Evolutionary conservation across 495 filamentous ascomycete species (phyloP), one percentile per base, ranked within the genome.

Genomic region (Xylaria grammica): DNA sequence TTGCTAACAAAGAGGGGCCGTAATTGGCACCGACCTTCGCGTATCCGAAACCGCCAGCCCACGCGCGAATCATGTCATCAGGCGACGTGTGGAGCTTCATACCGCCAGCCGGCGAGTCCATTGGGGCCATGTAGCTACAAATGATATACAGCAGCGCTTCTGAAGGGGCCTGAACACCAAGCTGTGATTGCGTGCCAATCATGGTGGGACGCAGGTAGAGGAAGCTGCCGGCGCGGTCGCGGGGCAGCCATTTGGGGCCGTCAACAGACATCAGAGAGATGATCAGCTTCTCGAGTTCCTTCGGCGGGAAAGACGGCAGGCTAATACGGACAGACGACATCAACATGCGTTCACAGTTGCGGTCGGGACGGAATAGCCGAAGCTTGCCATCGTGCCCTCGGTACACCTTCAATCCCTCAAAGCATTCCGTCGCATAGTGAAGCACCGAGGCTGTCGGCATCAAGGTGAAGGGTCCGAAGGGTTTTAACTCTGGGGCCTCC

Each of bases 21-120:
- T 97, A 97, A 81, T 97, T 97, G 27, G 93, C 93, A 50, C 92
- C 92, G 11, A 97, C 86, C 78, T 97, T 97, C 52, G 92, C 92
- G 67, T 88, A 92, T 0, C 93, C 93, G 71, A 94, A 95, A 29
- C 93, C 93, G 42, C 93, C 93, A 29, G 93, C 93, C 93, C 93
- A 97, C 17, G 93, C 93, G 49, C 94, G 88, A 60, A 95, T 85
- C 75, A 86, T 89, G 72, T 95, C 89, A 51, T 92, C 87, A 42
- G 81, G 77, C 46, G 86, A 90, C 3, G 92, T 93, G 65, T 94
- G 86, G 27, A 97, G 87, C 69, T 85, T 89, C 79, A 97, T 80
- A 27, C 90, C 90, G 50, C 79, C 80, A 15, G 79, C 71, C 42
- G 83, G 80, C 30, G 82, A 74, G 67, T 86, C 82, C 61, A 88